phyloP scores from a whole-genome alignment of 2,329 filamentous ascomycete genomes.

The Talaromyces sp. region DNA sequence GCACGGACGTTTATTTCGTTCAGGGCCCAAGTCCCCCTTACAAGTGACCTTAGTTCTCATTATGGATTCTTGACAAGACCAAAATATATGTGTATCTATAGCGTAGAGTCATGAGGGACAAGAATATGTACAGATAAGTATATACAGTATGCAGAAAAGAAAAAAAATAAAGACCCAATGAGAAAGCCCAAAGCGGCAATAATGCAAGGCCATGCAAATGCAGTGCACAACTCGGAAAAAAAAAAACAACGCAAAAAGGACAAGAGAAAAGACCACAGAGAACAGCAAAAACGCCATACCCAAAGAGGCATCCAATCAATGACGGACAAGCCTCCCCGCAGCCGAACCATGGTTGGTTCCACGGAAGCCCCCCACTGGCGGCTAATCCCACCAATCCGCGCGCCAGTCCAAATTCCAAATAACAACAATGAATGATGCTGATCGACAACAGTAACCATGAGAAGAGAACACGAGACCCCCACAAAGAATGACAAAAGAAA shows the following conservation, averaged over 20 bases:
- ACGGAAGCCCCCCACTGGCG: not conserved
- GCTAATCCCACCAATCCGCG: slow-evolving; percentile 1
- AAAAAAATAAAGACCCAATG: not conserved
- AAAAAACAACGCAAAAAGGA: not conserved
- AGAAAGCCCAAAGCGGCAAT: not conserved
- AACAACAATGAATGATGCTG: not conserved
- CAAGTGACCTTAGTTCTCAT: no score
- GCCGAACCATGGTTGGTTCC: not conserved
- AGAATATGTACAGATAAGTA: not conserved
- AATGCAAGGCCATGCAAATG: not conserved
- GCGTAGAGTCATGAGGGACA: not conserved
- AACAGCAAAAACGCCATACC: not conserved
- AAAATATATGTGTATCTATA: not conserved
- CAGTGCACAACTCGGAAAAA: not conserved
- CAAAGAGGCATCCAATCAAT: not conserved
- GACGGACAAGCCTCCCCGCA: not conserved
- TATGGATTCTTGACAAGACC: not conserved
- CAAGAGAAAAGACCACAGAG: not conserved
- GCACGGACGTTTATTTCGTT: not conserved
- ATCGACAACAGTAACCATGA: not conserved
- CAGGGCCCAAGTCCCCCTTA: not conserved
- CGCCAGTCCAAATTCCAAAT: not conserved
- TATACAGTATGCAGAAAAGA: not conserved
- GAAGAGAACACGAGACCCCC: no score
- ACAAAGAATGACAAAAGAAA: not conserved